These are phyloP conservation scores for Alternaria angustiovoidea DNA, from an alignment of 2,329 filamentous ascomycete species.

Conservation along the genomic window DNA sequence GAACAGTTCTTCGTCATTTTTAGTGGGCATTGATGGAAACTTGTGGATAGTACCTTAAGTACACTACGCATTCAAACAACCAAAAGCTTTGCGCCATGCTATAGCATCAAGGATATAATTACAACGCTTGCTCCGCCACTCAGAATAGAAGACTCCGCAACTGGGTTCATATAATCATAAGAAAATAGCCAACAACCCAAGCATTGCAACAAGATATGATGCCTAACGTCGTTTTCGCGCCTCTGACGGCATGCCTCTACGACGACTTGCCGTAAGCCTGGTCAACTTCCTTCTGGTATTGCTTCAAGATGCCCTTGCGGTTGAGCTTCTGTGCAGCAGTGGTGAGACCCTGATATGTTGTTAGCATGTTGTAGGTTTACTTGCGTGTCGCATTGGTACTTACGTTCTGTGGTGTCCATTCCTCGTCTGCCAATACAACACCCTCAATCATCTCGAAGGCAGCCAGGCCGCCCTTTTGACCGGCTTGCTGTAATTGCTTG, in stretches of 20 bases:
- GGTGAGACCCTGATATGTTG: slow-evolving; percentile 52
- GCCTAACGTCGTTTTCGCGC: neutral
- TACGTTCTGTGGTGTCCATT: slow-evolving; percentile 87
- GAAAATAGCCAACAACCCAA: neutral
- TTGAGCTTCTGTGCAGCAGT: slow-evolving; percentile 64
- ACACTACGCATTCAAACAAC: neutral
- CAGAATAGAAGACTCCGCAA: neutral
- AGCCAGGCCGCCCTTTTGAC: slow-evolving; percentile 70
- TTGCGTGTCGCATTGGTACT: slow-evolving; percentile 52
- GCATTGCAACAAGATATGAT: neutral
- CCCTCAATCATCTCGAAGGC: slow-evolving; percentile 78
- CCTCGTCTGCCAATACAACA: slow-evolving; percentile 81
- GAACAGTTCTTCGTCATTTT: neutral
- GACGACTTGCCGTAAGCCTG: slow-evolving; percentile 51
- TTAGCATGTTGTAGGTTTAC: slow-evolving; percentile 24
- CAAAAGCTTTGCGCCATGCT: neutral
- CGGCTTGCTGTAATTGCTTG: slow-evolving; percentile 73
- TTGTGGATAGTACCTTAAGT: neutral
- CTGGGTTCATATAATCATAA: neutral
- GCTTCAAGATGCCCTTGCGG: slow-evolving; percentile 58
- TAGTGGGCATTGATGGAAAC: neutral
- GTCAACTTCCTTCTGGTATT: slow-evolving; percentile 61
- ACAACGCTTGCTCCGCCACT: slow-evolving; percentile 5
- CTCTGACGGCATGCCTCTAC: neutral
- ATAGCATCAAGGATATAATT: slow-evolving; percentile 12